Evolutionary conservation across 2,329 filamentous ascomycete genomes (phyloP), one percentile per base, ranked within the genome.

Genomic region (Arthrobotrys iridis): DNA sequence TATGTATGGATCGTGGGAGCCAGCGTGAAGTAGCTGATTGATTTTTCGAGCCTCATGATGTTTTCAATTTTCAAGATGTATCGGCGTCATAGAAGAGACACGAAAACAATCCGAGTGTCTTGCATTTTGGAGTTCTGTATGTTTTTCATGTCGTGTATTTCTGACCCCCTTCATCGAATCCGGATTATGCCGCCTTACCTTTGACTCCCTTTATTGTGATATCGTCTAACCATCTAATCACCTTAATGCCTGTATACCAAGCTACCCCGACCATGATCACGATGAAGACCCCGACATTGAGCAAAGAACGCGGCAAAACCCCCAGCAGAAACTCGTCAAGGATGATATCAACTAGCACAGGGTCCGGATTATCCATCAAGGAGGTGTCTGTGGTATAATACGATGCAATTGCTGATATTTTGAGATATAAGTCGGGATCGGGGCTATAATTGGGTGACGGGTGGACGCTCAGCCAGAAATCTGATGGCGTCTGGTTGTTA

Each of bases 311-410:
- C 24, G 70, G 70, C 15, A 74, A 33, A 0, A 63, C 55, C 2
- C 70, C 70, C 2, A 67, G 28, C 2, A 74, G 46, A 15, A 67
- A 74, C 55, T 74, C 70, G 40, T 74, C 70, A 24, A 74, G 70
- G 13, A 74, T 74, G 26, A 74, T 57, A 55, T 74, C 94, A 59
- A 90, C 90, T 62, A 88, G 84, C 2, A 98, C 93, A 0, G 89
- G 87, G 1, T 90, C 89, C 11, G 92, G 90, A 76, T 86, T 80
- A 55, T 84, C 82, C 94, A 98, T 98, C 79, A 97, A 86, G 1
- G 86, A 86, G 76, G 84, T 82, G 80, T 97, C 87, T 71, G 88
- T 86, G 8, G 91, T 91, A 82, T 91, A 96, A 84, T 94, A 99
- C 79, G 96, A 92, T 50, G 95, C 93, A 18, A 90, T 88, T 11